phyloP scores from a whole-genome alignment of 78 protist species.

The Mantamonas sphyraenae region DNA sequence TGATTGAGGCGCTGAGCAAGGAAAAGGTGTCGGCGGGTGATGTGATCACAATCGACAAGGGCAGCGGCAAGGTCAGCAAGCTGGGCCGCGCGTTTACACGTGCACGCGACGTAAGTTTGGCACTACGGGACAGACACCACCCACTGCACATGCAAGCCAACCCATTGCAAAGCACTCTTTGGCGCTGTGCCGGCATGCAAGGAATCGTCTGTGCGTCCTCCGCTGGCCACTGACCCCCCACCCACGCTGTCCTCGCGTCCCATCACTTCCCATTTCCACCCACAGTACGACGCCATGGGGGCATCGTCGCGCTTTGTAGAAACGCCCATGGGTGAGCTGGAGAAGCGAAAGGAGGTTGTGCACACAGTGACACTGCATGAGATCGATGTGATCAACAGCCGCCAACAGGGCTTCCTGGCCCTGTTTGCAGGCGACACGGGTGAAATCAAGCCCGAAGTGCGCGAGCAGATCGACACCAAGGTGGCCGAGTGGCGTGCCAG shows the following conservation, averaged over 20 bases:
- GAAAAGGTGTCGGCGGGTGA: constrained; percentile 88
- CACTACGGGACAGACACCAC: too few relatives aligned
- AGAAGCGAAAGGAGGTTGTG: constrained; percentile 86
- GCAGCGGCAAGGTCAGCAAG: constrained; percentile 87
- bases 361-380: constrained; percentile 95
- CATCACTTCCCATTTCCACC: too few relatives aligned
- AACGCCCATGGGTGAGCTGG: constrained; percentile 91
- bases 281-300: constrained; percentile 93
- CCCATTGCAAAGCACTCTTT: too few relatives aligned
- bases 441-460: constrained; percentile 46
- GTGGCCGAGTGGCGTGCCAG: constrained; percentile 97
- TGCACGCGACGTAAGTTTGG: constrained; percentile 74
- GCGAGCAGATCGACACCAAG: constrained; percentile 90
- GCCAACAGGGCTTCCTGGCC: constrained; percentile 93
- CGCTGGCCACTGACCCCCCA: too few relatives aligned
- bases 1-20: constrained; percentile 95
- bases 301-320: too few relatives aligned
- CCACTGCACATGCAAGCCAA: too few relatives aligned
- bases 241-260: too few relatives aligned
- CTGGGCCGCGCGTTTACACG: constrained; percentile 90
- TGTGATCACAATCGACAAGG: constrained; percentile 95
- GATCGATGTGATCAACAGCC: constrained; percentile 96
- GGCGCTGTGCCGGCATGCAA: too few relatives aligned
- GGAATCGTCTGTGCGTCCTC: too few relatives aligned
- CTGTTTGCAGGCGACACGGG: constrained; percentile 69